Evolutionary conservation across 208 protist genomes (phyloP).

Genomic region (Histomonas meleagridis): DNA sequence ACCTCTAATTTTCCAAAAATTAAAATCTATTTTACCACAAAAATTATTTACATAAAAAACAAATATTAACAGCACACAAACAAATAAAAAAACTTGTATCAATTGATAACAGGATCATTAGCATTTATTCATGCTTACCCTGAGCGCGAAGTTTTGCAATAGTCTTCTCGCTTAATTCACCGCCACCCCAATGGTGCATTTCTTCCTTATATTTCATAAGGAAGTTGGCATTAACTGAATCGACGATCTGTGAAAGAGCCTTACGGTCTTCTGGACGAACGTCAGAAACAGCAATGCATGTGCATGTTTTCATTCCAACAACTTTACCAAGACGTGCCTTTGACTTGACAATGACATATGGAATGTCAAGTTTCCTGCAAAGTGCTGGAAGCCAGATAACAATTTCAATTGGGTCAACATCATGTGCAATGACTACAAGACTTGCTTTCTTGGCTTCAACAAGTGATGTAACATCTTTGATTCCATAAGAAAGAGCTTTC

Average conservation of each 20-base stretch:
- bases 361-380: slow-evolving; percentile 91
- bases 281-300: slow-evolving; percentile 78
- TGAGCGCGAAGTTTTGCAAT: slow-evolving; percentile 12
- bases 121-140: slow-evolving; percentile 14
- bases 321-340: slow-evolving; percentile 89
- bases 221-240: slow-evolving; percentile 24
- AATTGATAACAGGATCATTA: too few relatives aligned
- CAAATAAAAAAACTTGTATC: too few relatives aligned
- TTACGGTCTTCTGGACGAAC: slow-evolving; percentile 68
- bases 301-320: slow-evolving; percentile 84
- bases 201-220: slow-evolving; percentile 1
- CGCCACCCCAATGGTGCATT: slow-evolving; percentile 35
- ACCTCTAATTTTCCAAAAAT: too few relatives aligned
- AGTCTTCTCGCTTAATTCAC: slow-evolving; percentile 13
- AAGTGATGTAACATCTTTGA: slow-evolving; percentile 89
- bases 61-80: too few relatives aligned
- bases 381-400: slow-evolving; percentile 95
- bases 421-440: slow-evolving; percentile 96
- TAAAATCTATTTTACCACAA: too few relatives aligned
- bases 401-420: slow-evolving; percentile 97
- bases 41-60: too few relatives aligned
- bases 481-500: slow-evolving; percentile 78
- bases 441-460: slow-evolving; percentile 94
- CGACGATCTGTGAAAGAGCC: slow-evolving; percentile 27
- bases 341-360: slow-evolving; percentile 97